Percentiles rank a stretch among this genome's conserved stretches.
Conservation (phyloP, 352 stramenopile genomes). For the Labyrinthula sp. region DNA sequence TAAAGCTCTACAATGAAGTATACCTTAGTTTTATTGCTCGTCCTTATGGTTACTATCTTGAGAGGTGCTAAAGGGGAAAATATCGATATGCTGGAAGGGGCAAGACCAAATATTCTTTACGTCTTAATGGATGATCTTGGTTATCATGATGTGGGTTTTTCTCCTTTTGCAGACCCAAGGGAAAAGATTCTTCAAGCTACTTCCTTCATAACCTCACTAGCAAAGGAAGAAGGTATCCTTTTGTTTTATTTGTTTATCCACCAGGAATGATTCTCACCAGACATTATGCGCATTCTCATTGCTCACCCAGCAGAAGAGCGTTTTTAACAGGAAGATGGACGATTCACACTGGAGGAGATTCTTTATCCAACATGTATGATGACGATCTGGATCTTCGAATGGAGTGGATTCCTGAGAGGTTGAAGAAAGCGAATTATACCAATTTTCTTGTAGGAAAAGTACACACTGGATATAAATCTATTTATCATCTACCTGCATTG, state of each 20-base stretch:
- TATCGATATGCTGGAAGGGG: too few species aligned
- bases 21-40: too few species aligned
- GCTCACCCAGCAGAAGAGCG: conserved; percentile 12
- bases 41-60: too few species aligned
- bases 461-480: conserved; percentile 7
- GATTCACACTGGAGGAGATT: conserved; percentile 11
- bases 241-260: too few species aligned
- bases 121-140: conserved; percentile 26
- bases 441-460: conserved; percentile 15
- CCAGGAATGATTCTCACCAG: conserved; percentile 22
- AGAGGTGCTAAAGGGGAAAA: too few species aligned
- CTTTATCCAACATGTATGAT: conserved; percentile 18
- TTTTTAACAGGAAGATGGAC: conserved; percentile 10
- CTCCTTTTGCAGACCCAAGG: not conserved
- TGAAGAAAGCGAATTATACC: conserved; percentile 9
- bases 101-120: conserved; percentile 25
- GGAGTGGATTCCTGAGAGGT: conserved; percentile 27
- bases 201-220: conserved; percentile 12
- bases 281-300: conserved; percentile 25
- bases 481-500: conserved; percentile 5
- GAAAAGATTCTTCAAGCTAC: conserved; percentile 2
- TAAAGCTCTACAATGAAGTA: too few species aligned
- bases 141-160: conserved; percentile 7
- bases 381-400: conserved; percentile 25
- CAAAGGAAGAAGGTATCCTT: conserved; percentile 17